Percentiles rank a stretch among this genome's conserved stretches.
phyloP scores from a whole-genome alignment of 768 basidiomycete genomes.

The Phaeolepiota aurea region DNA sequence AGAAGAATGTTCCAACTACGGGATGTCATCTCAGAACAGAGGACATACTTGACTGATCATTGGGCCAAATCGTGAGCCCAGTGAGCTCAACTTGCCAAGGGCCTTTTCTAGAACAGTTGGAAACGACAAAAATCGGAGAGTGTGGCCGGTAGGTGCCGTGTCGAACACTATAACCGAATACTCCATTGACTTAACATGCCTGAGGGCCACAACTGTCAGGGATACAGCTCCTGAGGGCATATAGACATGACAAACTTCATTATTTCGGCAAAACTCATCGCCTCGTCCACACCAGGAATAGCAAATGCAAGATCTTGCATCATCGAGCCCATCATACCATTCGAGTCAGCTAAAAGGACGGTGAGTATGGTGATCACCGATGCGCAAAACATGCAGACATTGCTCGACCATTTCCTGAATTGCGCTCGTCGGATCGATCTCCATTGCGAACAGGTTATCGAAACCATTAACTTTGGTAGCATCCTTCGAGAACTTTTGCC shows the following conservation, averaged over 20 bases:
- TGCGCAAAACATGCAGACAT: conserved; percentile 36
- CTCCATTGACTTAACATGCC: conserved; percentile 99
- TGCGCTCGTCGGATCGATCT: conserved; percentile 96
- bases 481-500: conserved; percentile 98
- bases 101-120: conserved; percentile 97
- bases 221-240: no score
- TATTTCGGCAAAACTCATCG: conserved; percentile 99
- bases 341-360: conserved; percentile 59
- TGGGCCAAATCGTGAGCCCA: conserved; percentile 94
- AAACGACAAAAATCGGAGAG: conserved; percentile 97
- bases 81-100: conserved; percentile 83
- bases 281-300: conserved; percentile 98
- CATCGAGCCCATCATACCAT: conserved; percentile 97
- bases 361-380: conserved; percentile 3
- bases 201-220: no score
- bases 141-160: conserved; percentile 98
- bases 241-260: conserved; percentile 70
- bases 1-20: conserved; percentile 1
- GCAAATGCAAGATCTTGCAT: conserved; percentile 99
- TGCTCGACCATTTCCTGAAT: conserved; percentile 99
- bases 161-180: conserved; percentile 99
- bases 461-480: conserved; percentile 98
- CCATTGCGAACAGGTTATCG: conserved; percentile 96
- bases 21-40: neutral
- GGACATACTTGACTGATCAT: conserved; percentile 78